Evolutionary conservation across 2,329 filamentous ascomycete species (phyloP), one percentile per base, ranked within the genome.

Genomic region (Lizonia empirigonia): DNA sequence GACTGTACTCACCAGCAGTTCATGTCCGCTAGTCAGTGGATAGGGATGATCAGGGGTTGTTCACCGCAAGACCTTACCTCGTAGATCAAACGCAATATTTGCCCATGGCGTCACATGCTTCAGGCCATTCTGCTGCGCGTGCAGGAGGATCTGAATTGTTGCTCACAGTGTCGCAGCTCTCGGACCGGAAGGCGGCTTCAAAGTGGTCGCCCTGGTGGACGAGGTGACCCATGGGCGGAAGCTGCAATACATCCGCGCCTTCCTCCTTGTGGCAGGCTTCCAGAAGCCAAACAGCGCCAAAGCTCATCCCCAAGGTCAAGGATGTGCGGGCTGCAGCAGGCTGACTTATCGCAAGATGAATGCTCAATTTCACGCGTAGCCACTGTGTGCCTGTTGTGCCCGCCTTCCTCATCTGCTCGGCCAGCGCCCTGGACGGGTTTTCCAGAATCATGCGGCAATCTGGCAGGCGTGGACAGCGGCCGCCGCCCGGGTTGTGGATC

Each of bases 251-350:
- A 62, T 56, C 44, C n/a, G 55, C 53, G 53, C 56, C 40, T 47
- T 55, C 38, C 59, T 67, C 38, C 56, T 67, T 65, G 58, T 57
- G 63, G 63, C 60, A 62, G 55, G 45, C 56, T 69, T 69, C 65
- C 35, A 62, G 52, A 52, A 55, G 47, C 59, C 54, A 56, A 51
- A 56, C 55, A 15, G 45, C 53, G 56, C 50, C 58, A 51, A 44
- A 58, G 58, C 47, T 24, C 15, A 29, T 27, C 51, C 39, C 50
- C 35, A 40, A 44, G 39, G 27, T 50, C 45, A 47, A 59, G 53
- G 52, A 53, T 48, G 38, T 39, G 53, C 49, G 37, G 56, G 37
- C 55, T 52, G 55, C 54, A 52, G 55, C 40, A 53, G 15, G 29
- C 30, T 38, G 47, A n/a, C 41, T 42, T 29, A 42, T 52, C 32